A percentile compares a stretch with the other conserved stretches of the same genome.
Conservation (phyloP, 192 early-diverging fungal genomes). For the Coemansia sp. region DNA sequence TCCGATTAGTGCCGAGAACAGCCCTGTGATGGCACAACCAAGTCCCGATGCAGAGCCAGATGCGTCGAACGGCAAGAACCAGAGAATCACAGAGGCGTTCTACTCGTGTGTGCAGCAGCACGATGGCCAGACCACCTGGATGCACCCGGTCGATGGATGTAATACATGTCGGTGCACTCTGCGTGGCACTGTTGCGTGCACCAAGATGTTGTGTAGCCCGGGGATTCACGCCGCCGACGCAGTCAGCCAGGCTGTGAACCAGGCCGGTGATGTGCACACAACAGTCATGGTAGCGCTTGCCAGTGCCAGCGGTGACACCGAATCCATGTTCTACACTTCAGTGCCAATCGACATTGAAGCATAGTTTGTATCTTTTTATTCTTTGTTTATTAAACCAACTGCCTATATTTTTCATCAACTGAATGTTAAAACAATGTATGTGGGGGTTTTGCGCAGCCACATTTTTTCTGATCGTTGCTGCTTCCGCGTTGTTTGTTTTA, state of each 20-base stretch:
- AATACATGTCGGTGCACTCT: slow-evolving; percentile 41
- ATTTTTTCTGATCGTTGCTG: background rate
- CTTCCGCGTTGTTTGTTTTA: slow-evolving; percentile 8
- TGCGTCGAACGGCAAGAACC: slow-evolving; percentile 2
- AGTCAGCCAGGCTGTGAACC: slow-evolving; percentile 4
- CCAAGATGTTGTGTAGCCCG: slow-evolving; percentile 36
- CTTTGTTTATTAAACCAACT: background rate
- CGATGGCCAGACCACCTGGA: slow-evolving; percentile 27
- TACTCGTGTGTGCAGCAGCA: slow-evolving; percentile 36
- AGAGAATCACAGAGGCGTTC: slow-evolving; percentile 28
- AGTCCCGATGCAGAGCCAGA: background rate
- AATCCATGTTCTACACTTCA: slow-evolving; percentile 18
- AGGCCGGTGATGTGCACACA: slow-evolving; percentile 14
- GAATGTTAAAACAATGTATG: background rate
- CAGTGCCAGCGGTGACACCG: background rate
- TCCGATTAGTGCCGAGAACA: slow-evolving; percentile 5
- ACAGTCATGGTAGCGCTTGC: slow-evolving; percentile 21
- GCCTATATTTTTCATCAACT: background rate
- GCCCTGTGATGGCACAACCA: slow-evolving; percentile 1
- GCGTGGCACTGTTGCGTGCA: slow-evolving; percentile 31
- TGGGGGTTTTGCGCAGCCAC: slow-evolving; percentile 33
- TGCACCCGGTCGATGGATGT: slow-evolving; percentile 25
- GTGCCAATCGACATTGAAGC: slow-evolving; percentile 22
- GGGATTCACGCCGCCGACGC: background rate
- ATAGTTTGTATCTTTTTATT: background rate